Percentiles rank a stretch among this genome's conserved stretches.
These are phyloP conservation scores for Fusarium circinatum DNA, from an alignment of 2,329 filamentous ascomycete genomes.

Conservation along the genomic window DNA sequence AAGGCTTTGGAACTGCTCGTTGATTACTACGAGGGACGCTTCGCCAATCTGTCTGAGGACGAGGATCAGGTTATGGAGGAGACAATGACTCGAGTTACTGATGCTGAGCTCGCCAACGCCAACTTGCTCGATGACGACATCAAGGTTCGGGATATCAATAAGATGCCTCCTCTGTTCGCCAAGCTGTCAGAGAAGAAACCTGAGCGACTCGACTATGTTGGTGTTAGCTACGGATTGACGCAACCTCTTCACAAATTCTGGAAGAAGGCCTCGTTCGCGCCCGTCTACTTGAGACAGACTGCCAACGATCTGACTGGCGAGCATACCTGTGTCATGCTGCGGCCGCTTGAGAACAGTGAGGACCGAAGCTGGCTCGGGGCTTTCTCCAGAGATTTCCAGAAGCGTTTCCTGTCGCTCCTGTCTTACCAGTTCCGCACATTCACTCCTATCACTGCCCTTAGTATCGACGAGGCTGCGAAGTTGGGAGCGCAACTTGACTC, in stretches of 20 bases:
- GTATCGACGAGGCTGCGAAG: conserved; percentile 87
- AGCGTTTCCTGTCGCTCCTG: conserved; percentile 87
- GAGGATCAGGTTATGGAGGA: conserved; percentile 63
- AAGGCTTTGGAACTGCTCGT: conserved; percentile 86
- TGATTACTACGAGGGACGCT: conserved; percentile 96
- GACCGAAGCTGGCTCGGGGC: conserved; percentile 89
- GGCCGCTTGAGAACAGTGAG: conserved; percentile 74
- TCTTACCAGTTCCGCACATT: conserved; percentile 94
- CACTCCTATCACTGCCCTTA: conserved; percentile 79
- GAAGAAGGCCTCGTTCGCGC: conserved; percentile 87
- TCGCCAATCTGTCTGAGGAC: conserved; percentile 83
- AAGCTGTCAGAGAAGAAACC: conserved; percentile 86
- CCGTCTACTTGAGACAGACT: conserved; percentile 94
- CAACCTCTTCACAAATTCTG: conserved; percentile 92
- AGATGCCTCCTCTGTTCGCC: conserved; percentile 93
- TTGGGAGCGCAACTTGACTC: conserved; percentile 74
- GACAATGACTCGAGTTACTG: conserved; percentile 81
- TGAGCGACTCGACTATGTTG: conserved; percentile 86
- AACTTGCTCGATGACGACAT: conserved; percentile 88
- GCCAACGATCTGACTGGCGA: conserved; percentile 96
- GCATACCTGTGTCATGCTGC: conserved; percentile 97
- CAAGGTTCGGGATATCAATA: conserved; percentile 86
- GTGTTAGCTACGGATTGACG: conserved; percentile 95
- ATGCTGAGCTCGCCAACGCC: conserved; percentile 80
- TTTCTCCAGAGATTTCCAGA: conserved; percentile 93